A percentile compares a stretch with the other conserved stretches of the same genome.
These are phyloP conservation scores for Saccharum spontaneum DNA, from an alignment of 176 grass and related monocot species.

Conservation along the genomic window DNA sequence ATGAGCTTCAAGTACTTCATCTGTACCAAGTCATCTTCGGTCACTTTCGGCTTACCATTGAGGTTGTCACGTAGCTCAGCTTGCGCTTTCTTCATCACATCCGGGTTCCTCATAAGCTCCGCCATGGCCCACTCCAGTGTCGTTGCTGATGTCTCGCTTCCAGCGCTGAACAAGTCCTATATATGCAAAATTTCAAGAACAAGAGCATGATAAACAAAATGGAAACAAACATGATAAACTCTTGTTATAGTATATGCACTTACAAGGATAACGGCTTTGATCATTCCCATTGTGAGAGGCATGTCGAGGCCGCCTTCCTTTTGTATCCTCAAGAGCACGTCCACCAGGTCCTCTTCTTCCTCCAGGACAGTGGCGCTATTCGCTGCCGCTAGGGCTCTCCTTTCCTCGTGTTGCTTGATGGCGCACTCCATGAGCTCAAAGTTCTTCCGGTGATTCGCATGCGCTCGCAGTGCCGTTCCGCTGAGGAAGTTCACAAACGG, in stretches of 20 bases:
- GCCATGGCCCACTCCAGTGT: slow-evolving; percentile 25
- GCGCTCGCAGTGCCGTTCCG: background rate
- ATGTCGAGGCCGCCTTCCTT: background rate
- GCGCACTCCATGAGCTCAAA: slow-evolving; percentile 31
- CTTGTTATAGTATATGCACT: background rate
- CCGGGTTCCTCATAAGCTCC: slow-evolving; percentile 27
- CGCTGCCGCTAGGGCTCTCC: background rate
- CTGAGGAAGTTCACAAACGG: background rate
- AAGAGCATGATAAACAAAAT: background rate
- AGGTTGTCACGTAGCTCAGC: background rate
- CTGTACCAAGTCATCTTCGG: background rate
- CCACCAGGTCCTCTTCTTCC: background rate
- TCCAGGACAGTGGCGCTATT: background rate
- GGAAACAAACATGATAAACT: background rate
- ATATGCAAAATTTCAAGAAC: background rate
- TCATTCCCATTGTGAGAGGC: background rate
- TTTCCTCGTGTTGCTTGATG: background rate
- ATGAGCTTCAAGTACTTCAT: slow-evolving; percentile 6
- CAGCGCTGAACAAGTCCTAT: slow-evolving; percentile 19
- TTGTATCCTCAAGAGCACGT: background rate
- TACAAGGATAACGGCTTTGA: background rate
- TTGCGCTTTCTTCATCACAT: slow-evolving; percentile 14
- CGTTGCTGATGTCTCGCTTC: slow-evolving; percentile 8
- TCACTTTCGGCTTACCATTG: background rate
- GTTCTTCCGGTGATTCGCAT: background rate